Evolutionary conservation across 2,329 filamentous ascomycete species (phyloP), one percentile per base, ranked within the genome.

Genomic region (Monosporascus sp.): DNA sequence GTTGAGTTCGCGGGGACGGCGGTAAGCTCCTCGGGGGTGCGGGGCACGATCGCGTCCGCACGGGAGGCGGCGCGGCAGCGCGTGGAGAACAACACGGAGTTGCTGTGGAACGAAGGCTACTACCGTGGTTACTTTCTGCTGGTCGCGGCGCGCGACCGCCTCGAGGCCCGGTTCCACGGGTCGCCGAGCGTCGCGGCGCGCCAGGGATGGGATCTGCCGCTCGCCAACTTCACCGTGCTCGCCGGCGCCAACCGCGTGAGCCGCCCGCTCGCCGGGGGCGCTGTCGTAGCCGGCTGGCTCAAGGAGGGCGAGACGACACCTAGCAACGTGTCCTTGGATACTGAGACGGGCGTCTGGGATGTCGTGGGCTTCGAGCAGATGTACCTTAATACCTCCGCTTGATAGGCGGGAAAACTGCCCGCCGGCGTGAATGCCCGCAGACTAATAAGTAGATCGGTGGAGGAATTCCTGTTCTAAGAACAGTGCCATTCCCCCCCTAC

Each of bases 51-150:
- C 47, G 70, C 70, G 0, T 66, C 67, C 1, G 81, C 81, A 2
- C 77, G 83, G 57, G 71, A 73, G 49, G 67, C 69, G 53, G 74
- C 75, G 2, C 59, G 74, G 60, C 67, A 64, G 58, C 70, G 79
- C 36, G 72, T 76, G 57, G 64, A 64, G 44, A 69, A 75, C 22
- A 90, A 88, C 67, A 70, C 74, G 1, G 84, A 87, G 66, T 72
- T 90, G 47, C 83, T 88, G 62, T 90, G 86, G 87, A 82, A 86
- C 60, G 87, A 90, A 53, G 67, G 84, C 7, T 90, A 87, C 67
- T 90, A 89, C 67, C 77, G 87, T 18, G 88, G 87, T 1, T 90
- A 90, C 70, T 89, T 83, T 60, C 79, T 87, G 63, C 72, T 90
- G 41, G 76, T 79, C 48, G 72, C 88, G 51, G 74, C 71, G 20